phyloP scores from a whole-genome alignment of 352 stramenopile species.

The Phytophthora foliorum region DNA sequence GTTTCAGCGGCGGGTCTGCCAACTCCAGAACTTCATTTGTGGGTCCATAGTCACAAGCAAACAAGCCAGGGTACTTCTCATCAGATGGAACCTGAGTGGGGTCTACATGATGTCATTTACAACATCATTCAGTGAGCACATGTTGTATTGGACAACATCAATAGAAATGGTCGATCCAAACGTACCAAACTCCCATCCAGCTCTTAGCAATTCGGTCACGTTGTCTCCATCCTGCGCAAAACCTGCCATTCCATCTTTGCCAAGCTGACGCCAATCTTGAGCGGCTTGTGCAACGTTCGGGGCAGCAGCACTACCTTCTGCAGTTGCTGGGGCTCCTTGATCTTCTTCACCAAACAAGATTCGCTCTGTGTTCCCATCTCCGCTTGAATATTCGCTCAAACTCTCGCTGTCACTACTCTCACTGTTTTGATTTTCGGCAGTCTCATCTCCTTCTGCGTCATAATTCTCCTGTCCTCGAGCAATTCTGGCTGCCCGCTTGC shows the following conservation, averaged over 20 bases:
- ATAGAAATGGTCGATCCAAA: too few relatives aligned
- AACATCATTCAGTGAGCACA: slow-evolving; percentile 7
- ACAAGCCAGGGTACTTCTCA: background rate
- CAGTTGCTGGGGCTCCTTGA: too few relatives aligned
- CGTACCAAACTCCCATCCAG: slow-evolving; percentile 11
- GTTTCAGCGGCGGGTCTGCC: slow-evolving; percentile 4
- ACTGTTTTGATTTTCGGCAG: too few relatives aligned
- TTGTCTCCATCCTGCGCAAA: background rate
- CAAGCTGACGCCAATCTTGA: background rate
- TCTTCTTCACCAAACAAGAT: too few relatives aligned
- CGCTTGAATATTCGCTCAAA: too few relatives aligned
- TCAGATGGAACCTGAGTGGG: background rate
- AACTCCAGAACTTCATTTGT: background rate
- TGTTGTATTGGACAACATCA: slow-evolving; percentile 15
- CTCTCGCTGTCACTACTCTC: too few relatives aligned
- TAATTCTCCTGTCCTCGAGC: too few relatives aligned
- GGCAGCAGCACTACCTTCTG: too few relatives aligned
- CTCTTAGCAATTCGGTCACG: slow-evolving; percentile 4
- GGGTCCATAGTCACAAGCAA: background rate
- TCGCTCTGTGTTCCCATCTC: too few relatives aligned
- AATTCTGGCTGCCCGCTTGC: too few relatives aligned
- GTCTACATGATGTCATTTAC: slow-evolving; percentile 11
- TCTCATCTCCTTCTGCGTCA: too few relatives aligned
- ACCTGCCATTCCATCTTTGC: slow-evolving; percentile 1
- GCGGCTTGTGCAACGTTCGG: too few relatives aligned